A percentile compares a stretch with the other conserved stretches of the same genome.
Conservation (phyloP, 495 filamentous ascomycete genomes). For the Copromyces sp. region DNA sequence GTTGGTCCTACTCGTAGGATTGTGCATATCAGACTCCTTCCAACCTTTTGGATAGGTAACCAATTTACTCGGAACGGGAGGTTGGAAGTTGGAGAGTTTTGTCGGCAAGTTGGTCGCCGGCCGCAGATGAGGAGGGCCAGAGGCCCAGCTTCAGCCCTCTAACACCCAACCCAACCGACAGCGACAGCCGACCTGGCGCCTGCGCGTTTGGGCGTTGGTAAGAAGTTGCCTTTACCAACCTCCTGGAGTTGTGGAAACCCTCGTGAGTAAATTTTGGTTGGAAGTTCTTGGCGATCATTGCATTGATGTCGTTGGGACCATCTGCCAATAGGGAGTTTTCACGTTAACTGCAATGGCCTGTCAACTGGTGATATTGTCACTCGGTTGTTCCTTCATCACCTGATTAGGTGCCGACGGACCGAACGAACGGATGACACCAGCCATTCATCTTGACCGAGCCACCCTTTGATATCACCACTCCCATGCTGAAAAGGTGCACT, state of each 20-base stretch:
- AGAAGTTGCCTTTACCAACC: neutral
- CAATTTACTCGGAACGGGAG: neutral
- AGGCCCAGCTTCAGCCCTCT: neutral
- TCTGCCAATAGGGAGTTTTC: neutral
- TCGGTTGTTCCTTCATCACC: neutral
- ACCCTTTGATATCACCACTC: neutral
- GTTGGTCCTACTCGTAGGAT: neutral
- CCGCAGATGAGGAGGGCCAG: neutral
- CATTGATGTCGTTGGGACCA: neutral
- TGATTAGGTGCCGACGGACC: neutral
- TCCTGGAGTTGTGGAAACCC: neutral
- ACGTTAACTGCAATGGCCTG: neutral
- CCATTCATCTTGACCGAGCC: neutral
- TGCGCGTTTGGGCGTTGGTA: no score
- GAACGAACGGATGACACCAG: neutral
- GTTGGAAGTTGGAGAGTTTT: neutral
- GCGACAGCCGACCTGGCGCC: neutral
- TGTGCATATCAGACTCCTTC: neutral
- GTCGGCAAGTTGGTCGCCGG: neutral
- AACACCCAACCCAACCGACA: neutral
- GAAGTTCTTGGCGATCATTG: no score
- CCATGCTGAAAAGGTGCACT: neutral
- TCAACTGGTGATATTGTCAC: no score
- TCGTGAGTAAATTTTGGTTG: neutral
- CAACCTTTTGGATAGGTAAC: neutral